Percentiles rank a stretch among this genome's conserved stretches.
Evolutionary conservation across 75 land plant species (phyloP).

Genomic region (Selaginella moellendorffii): DNA sequence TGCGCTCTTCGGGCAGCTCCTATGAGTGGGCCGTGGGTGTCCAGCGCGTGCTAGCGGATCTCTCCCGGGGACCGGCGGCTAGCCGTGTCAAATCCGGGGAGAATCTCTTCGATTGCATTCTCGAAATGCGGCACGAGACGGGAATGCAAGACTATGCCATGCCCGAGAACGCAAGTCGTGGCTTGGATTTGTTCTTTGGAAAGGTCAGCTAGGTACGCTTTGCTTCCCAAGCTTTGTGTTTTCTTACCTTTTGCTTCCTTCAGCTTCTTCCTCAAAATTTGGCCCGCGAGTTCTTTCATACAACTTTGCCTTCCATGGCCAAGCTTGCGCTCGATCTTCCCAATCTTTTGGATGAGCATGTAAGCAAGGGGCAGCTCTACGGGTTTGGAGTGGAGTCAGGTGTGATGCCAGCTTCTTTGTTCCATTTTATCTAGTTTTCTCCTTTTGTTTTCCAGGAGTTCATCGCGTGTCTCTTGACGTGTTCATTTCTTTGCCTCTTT

Average conservation of each 20-base stretch:
- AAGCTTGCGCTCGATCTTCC: slow-evolving; percentile 52
- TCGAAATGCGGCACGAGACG: background rate
- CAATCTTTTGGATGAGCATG: slow-evolving; percentile 43
- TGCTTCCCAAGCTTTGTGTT: too few relatives aligned
- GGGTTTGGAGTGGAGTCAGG: background rate
- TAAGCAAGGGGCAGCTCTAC: slow-evolving; percentile 11
- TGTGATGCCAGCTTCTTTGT: too few relatives aligned
- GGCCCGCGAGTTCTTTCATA: slow-evolving; percentile 43
- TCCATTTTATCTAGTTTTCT: too few relatives aligned
- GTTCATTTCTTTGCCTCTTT: slow-evolving; percentile 73
- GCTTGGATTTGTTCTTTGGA: background rate
- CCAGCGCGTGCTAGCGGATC: background rate
- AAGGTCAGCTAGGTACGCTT: background rate
- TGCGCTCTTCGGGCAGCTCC: background rate
- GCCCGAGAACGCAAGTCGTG: background rate
- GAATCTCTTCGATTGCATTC: background rate
- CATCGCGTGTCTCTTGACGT: slow-evolving; percentile 62
- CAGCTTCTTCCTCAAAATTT: slow-evolving; percentile 42
- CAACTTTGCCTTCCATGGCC: slow-evolving; percentile 49
- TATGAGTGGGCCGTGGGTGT: background rate
- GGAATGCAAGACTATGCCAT: background rate
- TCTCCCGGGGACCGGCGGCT: background rate
- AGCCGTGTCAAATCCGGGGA: background rate
- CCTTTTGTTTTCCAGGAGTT: too few relatives aligned
- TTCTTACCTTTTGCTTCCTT: slow-evolving; percentile 1